Conservation (phyloP, 306 rosid species). For the Medicago lupulina region DNA sequence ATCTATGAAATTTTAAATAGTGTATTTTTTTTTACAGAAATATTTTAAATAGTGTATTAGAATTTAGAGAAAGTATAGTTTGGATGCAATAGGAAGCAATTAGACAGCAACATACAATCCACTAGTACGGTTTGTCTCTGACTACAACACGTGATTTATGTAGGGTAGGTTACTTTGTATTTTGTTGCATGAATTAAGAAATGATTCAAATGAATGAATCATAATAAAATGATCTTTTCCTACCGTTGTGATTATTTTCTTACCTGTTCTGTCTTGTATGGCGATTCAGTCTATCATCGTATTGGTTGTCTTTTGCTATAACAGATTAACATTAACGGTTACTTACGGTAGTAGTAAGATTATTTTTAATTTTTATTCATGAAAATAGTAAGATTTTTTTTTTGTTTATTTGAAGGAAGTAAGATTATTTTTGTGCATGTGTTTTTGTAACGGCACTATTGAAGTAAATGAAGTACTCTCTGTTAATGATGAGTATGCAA, state of each 20-base stretch:
- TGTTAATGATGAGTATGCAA: neutral
- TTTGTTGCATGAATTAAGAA: neutral
- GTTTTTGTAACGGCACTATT: neutral
- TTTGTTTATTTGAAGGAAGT: too few species aligned
- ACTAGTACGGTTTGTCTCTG: conserved; percentile 3
- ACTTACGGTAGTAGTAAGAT: neutral
- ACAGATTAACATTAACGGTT: too few species aligned
- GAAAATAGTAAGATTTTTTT: neutral
- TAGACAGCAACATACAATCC: neutral
- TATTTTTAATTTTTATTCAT: neutral
- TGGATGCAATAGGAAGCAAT: neutral
- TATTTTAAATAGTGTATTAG: neutral
- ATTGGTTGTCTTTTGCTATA: neutral
- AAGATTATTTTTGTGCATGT: neutral
- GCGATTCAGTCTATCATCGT: neutral
- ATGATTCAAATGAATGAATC: neutral
- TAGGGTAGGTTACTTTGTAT: neutral
- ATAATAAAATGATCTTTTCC: neutral
- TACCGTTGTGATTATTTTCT: conserved; percentile 2
- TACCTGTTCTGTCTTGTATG: neutral
- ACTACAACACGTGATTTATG: conserved; percentile 8
- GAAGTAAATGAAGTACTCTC: neutral
- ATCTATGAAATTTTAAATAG: neutral
- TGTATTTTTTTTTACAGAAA: too few species aligned
- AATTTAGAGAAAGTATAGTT: neutral